Conservation (phyloP, 164 flowering plant species). For the Aristolochia californica region DNA sequence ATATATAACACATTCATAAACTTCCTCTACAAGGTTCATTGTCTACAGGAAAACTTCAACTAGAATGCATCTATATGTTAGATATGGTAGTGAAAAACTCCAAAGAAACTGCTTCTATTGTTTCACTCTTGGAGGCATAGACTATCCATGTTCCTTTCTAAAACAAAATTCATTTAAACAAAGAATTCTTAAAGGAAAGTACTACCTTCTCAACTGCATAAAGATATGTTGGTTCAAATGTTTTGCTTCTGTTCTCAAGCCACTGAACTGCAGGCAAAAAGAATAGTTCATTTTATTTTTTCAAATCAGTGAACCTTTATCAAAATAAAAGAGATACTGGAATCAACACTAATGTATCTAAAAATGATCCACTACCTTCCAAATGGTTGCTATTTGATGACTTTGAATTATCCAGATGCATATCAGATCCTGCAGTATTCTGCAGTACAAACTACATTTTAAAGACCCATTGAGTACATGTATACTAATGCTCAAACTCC, state of each 20-base stretch:
- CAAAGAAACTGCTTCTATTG: too few relatives aligned
- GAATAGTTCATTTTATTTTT: background rate
- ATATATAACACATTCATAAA: conserved; percentile 1
- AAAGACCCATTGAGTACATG: background rate
- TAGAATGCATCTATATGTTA: background rate
- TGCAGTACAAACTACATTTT: conserved; percentile 30
- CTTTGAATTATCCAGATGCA: conserved; percentile 70
- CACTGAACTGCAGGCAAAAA: conserved; percentile 51
- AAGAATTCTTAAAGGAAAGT: background rate
- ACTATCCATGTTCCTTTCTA: too few relatives aligned
- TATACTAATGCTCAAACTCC: conserved; percentile 1
- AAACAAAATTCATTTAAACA: background rate
- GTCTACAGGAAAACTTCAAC: background rate
- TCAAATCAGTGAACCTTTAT: too few relatives aligned
- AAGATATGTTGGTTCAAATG: conserved; percentile 81
- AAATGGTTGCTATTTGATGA: too few relatives aligned
- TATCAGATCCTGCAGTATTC: conserved; percentile 57
- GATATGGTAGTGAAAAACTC: too few relatives aligned
- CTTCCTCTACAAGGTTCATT: too few relatives aligned
- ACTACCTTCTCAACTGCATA: conserved; percentile 86
- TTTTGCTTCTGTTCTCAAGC: conserved; percentile 66
- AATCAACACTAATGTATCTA: conserved; percentile 29
- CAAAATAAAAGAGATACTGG: too few relatives aligned
- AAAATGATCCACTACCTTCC: conserved; percentile 39
- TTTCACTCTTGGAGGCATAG: too few relatives aligned